phyloP scores from a whole-genome alignment of 2,329 filamentous ascomycete genomes.

The Westerdykella aurantiaca region DNA sequence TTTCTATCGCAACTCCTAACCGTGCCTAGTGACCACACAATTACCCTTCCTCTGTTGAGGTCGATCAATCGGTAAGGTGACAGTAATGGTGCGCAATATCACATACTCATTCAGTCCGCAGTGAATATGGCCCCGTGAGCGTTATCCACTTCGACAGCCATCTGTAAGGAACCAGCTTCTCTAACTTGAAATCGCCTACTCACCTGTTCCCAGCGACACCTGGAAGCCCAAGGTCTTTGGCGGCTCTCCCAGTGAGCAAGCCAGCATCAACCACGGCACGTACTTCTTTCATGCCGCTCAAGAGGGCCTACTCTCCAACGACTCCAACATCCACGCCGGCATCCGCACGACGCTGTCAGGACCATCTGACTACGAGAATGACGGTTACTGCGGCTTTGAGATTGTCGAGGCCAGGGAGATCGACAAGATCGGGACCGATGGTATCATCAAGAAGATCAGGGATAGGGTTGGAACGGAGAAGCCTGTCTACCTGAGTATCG shows the following conservation, averaged over 20 bases:
- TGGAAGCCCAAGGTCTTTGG: constrained; percentile 86
- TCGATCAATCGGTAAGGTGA: constrained; percentile 48
- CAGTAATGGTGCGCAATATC: no score
- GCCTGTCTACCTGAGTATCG: constrained; percentile 75
- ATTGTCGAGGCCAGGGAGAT: constrained; percentile 72
- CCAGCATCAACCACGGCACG: constrained; percentile 78
- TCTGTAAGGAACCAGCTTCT: constrained; percentile 34
- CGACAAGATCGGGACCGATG: constrained; percentile 61
- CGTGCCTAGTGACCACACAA: constrained; percentile 51
- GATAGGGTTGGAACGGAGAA: constrained; percentile 67
- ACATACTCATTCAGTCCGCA: neutral
- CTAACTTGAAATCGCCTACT: neutral
- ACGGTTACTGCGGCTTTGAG: constrained; percentile 78
- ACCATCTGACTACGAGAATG: constrained; percentile 75
- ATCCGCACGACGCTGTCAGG: constrained; percentile 78
- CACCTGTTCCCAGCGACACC: constrained; percentile 38
- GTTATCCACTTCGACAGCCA: constrained; percentile 61
- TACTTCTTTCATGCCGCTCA: constrained; percentile 80
- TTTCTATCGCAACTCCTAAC: neutral
- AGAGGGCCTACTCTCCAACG: constrained; percentile 72
- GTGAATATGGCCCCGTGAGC: constrained; percentile 61
- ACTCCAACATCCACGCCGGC: constrained; percentile 81
- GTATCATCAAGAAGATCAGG: constrained; percentile 72
- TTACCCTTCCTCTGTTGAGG: constrained; percentile 51
- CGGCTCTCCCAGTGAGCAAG: constrained; percentile 68